A percentile compares a stretch with the other conserved stretches of the same genome.
Evolutionary conservation across 1,139 yeast species (phyloP).

Genomic region (Hyphopichia fennica): DNA sequence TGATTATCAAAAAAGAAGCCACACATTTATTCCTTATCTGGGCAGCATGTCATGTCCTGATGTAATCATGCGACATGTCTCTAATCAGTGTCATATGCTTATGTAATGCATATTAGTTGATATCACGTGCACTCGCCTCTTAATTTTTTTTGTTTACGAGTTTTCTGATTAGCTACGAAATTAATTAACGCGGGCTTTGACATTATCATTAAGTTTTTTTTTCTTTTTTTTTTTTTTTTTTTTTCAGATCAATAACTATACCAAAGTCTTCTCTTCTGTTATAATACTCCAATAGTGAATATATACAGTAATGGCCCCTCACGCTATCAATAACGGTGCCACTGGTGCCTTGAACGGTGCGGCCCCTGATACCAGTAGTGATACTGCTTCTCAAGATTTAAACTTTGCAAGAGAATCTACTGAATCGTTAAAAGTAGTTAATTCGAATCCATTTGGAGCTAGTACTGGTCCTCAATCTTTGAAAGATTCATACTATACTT

Average conservation of each 20-base stretch:
- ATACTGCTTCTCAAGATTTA: not conserved
- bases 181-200: not conserved
- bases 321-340: slow-evolving; percentile 4
- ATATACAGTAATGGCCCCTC: slow-evolving; percentile 6
- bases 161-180: not conserved
- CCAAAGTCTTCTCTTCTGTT: not conserved
- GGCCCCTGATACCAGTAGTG: slow-evolving; percentile 1
- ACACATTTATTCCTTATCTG: not conserved
- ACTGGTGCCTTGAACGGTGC: not conserved
- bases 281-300: no score
- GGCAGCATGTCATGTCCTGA: not conserved
- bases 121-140: slow-evolving; percentile 1
- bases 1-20: not conserved
- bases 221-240: not conserved
- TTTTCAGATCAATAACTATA: not conserved
- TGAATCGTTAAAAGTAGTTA: slow-evolving; percentile 8
- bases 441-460: slow-evolving; percentile 54
- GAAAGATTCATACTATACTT: slow-evolving; percentile 51
- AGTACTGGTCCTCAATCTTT: slow-evolving; percentile 57
- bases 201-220: not conserved
- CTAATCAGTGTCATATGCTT: not conserved
- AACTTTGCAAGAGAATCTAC: slow-evolving; percentile 1
- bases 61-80: not conserved
- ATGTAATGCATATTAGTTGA: not conserved
- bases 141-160: not conserved